These are phyloP conservation scores for Yamadazyma jaroonii DNA, from an alignment of 1,139 yeast genomes.

Conservation along the genomic window DNA sequence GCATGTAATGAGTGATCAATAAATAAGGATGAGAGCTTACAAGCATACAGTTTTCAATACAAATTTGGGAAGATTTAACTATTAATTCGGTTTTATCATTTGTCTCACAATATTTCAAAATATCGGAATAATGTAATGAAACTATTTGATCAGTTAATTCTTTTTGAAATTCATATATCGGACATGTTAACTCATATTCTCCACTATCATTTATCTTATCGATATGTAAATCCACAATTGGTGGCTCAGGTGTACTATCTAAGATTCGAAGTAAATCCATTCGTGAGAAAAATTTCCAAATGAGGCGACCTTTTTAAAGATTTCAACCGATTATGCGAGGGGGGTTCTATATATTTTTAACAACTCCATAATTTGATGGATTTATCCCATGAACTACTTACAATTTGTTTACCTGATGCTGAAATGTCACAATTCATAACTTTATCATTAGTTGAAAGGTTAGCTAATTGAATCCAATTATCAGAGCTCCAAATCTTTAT, in stretches of 20 bases:
- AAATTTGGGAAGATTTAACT: conserved; percentile 64
- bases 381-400: conserved; percentile 84
- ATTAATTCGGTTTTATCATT: conserved; percentile 55
- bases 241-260: conserved; percentile 85
- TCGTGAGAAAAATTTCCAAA: conserved; percentile 3
- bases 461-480: conserved; percentile 61
- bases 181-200: conserved; percentile 80
- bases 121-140: conserved; percentile 86
- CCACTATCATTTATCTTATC: conserved; percentile 46
- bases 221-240: conserved; percentile 55
- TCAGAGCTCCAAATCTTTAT: conserved; percentile 68
- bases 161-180: conserved; percentile 84
- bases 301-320: background rate
- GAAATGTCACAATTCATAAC: conserved; percentile 69
- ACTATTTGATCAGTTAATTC: conserved; percentile 92
- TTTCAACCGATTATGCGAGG: background rate
- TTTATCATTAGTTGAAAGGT: conserved; percentile 62
- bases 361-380: conserved; percentile 59
- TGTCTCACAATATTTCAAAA: conserved; percentile 81
- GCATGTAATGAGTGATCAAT: conserved; percentile 80
- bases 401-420: conserved; percentile 38
- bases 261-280: conserved; percentile 79
- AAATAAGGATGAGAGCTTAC: conserved; percentile 89
- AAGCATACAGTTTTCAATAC: conserved; percentile 70
- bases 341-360: background rate